Base-by-base conservation (phyloP, 2,329 filamentous ascomycete species). In the Oidium heveae region DNA sequence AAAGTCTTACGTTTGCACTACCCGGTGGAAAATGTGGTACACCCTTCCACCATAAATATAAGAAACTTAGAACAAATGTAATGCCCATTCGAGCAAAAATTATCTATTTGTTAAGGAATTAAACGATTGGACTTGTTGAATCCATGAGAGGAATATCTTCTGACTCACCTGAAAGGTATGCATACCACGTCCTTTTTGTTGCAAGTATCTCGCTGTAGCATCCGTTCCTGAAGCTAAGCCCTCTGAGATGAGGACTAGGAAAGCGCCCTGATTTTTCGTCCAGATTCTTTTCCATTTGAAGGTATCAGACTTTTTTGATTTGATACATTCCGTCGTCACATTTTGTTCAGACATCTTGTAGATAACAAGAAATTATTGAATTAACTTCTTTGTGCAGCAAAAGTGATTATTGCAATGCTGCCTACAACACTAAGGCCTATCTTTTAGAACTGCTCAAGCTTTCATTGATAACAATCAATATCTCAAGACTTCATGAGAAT, bases 151-250 rank as follows among this genome's bases (percentile, higher is more conserved):
- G 32, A 46, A 51, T 33, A n/a, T 18, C 9, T 16, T 43, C 9
- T 13, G 16, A 55, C 57, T 73, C 58, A 94, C 81, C 69, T 91
- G 84, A 59, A 93, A 81, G 0, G 87, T 84, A 70, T 93, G 80
- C 71, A 93, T 82, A 2, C 76, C 76, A 56, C 79, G 72, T 54
- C 76, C 80, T 58, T 83, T 72, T 36, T 84, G 73, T 65, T 93
- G 85, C 41, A 94, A 70, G 22, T 89, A 68, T 20, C 86, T 74
- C 0, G 85, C 86, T 47, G 79, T 80, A 6, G 91, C 76, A 66
- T 93, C 93, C 86, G 94, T 94, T 47, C 84, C 68, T 0, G 83
- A 80, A 1, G 81, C 86, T 60, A 93, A 93, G 33, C 88, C 70
- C 66, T 94, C 86, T 0, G 86, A 75, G 1, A 80, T 57, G 20